Percentiles rank a stretch among this genome's conserved stretches.
phyloP scores from a whole-genome alignment of 805 yeast species.

The Metahyphopichia silvanorum region DNA sequence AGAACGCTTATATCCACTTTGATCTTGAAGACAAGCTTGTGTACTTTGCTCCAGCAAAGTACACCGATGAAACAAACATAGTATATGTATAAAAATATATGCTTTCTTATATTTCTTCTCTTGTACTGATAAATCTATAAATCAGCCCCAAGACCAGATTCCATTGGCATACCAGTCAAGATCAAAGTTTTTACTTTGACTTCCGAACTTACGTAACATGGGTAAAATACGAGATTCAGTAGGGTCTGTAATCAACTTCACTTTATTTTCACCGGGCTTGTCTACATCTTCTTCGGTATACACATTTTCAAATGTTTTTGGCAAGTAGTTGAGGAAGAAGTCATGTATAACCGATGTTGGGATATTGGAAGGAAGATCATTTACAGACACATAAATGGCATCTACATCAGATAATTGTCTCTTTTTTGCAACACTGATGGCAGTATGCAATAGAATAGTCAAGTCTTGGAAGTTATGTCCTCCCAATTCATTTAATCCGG shows the following conservation, averaged over 20 bases:
- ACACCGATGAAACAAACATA: slow-evolving; percentile 18
- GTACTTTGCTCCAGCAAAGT: slow-evolving; percentile 45
- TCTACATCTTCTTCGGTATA: slow-evolving; percentile 7
- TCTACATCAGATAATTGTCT: slow-evolving; percentile 8
- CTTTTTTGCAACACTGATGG: slow-evolving; percentile 23
- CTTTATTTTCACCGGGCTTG: slow-evolving; percentile 9
- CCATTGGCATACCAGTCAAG: slow-evolving; percentile 36
- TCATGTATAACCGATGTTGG: slow-evolving; percentile 37
- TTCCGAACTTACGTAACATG: slow-evolving; percentile 32
- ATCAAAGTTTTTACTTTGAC: slow-evolving; percentile 20
- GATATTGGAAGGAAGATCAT: slow-evolving; percentile 31
- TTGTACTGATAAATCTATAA: no score
- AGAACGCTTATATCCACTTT: slow-evolving; percentile 51
- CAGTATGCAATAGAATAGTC: slow-evolving; percentile 28
- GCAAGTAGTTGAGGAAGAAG: slow-evolving; percentile 30
- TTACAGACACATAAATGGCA: slow-evolving; percentile 20
- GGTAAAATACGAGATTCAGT: slow-evolving; percentile 19
- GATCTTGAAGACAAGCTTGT: slow-evolving; percentile 46
- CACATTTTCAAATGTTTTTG: slow-evolving; percentile 12
- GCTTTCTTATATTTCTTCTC: no score
- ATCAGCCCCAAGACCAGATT: slow-evolving; percentile 27
- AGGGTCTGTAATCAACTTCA: slow-evolving; percentile 21
- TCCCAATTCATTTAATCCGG: slow-evolving; percentile 37
- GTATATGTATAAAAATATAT: no score
- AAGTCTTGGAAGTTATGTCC: slow-evolving; percentile 40